phyloP scores from a whole-genome alignment of 805 yeast species.

The Lipomyces japonicus region DNA sequence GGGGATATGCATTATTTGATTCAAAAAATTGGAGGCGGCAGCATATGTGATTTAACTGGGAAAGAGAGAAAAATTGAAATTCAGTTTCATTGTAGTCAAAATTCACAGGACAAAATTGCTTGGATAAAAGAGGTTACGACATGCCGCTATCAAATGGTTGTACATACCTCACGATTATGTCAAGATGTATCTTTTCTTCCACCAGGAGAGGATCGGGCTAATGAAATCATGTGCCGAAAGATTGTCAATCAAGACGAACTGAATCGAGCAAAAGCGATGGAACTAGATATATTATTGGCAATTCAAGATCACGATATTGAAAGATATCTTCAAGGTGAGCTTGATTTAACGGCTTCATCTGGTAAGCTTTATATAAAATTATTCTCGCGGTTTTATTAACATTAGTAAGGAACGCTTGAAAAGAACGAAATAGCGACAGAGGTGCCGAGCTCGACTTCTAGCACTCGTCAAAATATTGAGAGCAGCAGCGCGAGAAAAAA shows the following conservation, averaged over 20 bases:
- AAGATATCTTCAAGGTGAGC: not conserved
- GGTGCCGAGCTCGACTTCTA: too few species aligned
- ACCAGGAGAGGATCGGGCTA: slow-evolving; percentile 34
- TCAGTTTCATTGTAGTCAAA: slow-evolving; percentile 53
- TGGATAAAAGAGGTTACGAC: slow-evolving; percentile 53
- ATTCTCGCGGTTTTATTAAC: too few species aligned
- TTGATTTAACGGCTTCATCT: not conserved
- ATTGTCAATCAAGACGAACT: slow-evolving; percentile 15
- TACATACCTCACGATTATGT: slow-evolving; percentile 53
- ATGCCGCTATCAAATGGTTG: slow-evolving; percentile 53
- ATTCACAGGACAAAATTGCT: slow-evolving; percentile 34
- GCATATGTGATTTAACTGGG: slow-evolving; percentile 56
- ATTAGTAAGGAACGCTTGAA: too few species aligned
- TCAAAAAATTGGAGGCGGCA: slow-evolving; percentile 49
- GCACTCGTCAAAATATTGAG: too few species aligned
- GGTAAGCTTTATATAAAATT: too few species aligned
- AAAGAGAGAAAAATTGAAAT: slow-evolving; percentile 53
- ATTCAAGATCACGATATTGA: slow-evolving; percentile 19
- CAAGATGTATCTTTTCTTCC: slow-evolving; percentile 37
- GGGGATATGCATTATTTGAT: slow-evolving; percentile 34
- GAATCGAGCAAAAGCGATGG: slow-evolving; percentile 8
- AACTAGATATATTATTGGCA: slow-evolving; percentile 11
- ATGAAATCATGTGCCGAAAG: slow-evolving; percentile 32
- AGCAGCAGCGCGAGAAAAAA: not conserved
- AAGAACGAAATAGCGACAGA: too few species aligned